These are phyloP conservation scores for Phytophthora fragariaefolia DNA, from an alignment of 352 stramenopile species.

Conservation along the genomic window DNA sequence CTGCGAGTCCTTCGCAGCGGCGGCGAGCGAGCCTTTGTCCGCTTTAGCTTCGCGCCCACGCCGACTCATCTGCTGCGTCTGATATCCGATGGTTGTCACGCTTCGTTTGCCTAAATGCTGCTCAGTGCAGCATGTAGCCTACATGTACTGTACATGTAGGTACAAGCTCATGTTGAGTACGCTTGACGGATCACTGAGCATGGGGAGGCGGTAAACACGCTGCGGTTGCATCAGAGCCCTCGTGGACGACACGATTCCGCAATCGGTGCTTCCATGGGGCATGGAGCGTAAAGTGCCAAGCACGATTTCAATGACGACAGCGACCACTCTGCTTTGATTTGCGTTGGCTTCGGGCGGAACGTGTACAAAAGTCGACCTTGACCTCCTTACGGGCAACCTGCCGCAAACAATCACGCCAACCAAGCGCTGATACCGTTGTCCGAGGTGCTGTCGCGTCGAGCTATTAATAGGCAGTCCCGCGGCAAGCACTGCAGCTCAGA, in stretches of 20 bases:
- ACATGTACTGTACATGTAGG: too few species aligned
- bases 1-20: constrained; percentile 7
- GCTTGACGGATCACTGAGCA: background rate
- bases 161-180: background rate
- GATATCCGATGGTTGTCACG: constrained; percentile 22
- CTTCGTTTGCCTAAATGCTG: background rate
- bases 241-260: constrained; percentile 19
- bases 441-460: too few species aligned
- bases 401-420: constrained; percentile 20
- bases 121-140: background rate
- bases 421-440: background rate
- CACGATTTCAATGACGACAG: constrained; percentile 32
- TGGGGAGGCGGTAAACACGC: background rate
- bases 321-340: constrained; percentile 30
- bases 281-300: constrained; percentile 29
- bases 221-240: background rate
- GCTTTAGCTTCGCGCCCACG: constrained; percentile 4
- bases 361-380: constrained; percentile 22
- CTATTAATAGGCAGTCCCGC: background rate
- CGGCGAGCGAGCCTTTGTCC: background rate
- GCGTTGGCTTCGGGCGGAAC: constrained; percentile 26
- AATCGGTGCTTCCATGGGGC: too few species aligned
- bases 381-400: background rate
- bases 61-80: constrained; percentile 25
- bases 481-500: constrained; percentile 1